Conservation (phyloP, 306 rosid genomes). For the Prunus campanulata region DNA sequence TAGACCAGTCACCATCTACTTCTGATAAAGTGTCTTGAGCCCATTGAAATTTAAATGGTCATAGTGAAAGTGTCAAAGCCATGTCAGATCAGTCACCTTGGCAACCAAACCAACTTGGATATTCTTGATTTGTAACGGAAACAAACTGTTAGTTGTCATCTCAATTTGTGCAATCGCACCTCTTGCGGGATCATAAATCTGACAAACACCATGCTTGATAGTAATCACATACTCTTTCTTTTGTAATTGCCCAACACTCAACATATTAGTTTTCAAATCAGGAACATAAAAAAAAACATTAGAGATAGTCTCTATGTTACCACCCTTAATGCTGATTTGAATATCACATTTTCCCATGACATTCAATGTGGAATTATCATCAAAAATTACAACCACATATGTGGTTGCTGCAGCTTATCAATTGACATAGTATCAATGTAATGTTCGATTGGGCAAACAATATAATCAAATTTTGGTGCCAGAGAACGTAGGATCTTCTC, state of each 20-base stretch:
- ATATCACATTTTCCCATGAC: slow-evolving; percentile 2
- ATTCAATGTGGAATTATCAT: not conserved
- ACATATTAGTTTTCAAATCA: not conserved
- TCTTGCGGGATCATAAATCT: not conserved
- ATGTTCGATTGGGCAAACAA: too few relatives aligned
- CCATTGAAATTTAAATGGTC: not conserved
- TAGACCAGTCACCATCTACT: not conserved
- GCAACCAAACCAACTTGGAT: not conserved
- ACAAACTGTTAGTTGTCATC: not conserved
- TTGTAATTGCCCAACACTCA: slow-evolving; percentile 2
- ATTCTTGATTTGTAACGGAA: not conserved
- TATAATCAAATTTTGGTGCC: too few relatives aligned
- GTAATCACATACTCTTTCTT: not conserved
- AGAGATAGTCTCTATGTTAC: not conserved
- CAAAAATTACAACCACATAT: not conserved
- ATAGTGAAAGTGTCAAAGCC: slow-evolving; percentile 4
- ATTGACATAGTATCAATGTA: too few relatives aligned
- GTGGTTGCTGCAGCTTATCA: not conserved
- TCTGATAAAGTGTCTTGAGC: not conserved
- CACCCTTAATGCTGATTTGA: not conserved
- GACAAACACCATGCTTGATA: not conserved
- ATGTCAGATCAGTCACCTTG: not conserved
- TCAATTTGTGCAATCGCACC: not conserved
- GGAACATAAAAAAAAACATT: not conserved
- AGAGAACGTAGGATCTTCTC: too few relatives aligned